A percentile compares a stretch with the other conserved stretches of the same genome.
Evolutionary conservation across 2,329 filamentous ascomycete species (phyloP).

Genomic region (Pseudocercospora vitis): DNA sequence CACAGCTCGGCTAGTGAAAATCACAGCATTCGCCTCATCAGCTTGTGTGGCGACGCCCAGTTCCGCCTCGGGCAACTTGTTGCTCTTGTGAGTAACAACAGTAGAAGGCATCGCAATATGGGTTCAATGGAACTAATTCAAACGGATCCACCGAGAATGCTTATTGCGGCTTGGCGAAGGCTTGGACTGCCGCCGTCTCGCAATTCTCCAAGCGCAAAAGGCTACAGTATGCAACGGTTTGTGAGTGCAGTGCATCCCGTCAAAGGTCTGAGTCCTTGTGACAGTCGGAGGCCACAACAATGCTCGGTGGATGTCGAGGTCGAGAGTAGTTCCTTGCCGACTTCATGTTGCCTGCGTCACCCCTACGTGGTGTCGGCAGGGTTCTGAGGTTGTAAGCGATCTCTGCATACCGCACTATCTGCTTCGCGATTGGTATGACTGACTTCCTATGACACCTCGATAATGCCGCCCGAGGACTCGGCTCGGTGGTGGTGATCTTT

Average conservation of each 20-base stretch:
- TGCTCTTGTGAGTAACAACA: too few species aligned
- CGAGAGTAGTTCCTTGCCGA: not conserved
- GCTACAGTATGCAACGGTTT: not conserved
- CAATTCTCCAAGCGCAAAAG: not conserved
- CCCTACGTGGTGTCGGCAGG: not conserved
- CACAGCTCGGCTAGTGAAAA: not conserved
- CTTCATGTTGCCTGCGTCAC: not conserved
- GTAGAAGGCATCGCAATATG: too few species aligned
- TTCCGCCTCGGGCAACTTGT: too few species aligned
- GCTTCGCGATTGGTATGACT: not conserved
- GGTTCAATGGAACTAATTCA: not conserved
- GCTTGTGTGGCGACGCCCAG: too few species aligned
- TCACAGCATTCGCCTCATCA: too few species aligned
- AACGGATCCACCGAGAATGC: not conserved
- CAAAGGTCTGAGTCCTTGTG: too few species aligned
- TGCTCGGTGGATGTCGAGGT: too few species aligned
- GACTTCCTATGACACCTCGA: slow-evolving; percentile 1
- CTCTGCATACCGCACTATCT: not conserved
- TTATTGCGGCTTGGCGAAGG: not conserved
- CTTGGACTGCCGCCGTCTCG: not conserved
- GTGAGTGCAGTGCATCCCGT: not conserved
- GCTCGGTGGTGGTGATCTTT: not conserved
- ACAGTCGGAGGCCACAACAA: not conserved
- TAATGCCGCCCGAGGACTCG: not conserved
- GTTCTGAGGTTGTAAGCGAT: not conserved